These are phyloP conservation scores for Colletotrichum melonis DNA, from an alignment of 2,329 filamentous ascomycete species.

Conservation along the genomic window DNA sequence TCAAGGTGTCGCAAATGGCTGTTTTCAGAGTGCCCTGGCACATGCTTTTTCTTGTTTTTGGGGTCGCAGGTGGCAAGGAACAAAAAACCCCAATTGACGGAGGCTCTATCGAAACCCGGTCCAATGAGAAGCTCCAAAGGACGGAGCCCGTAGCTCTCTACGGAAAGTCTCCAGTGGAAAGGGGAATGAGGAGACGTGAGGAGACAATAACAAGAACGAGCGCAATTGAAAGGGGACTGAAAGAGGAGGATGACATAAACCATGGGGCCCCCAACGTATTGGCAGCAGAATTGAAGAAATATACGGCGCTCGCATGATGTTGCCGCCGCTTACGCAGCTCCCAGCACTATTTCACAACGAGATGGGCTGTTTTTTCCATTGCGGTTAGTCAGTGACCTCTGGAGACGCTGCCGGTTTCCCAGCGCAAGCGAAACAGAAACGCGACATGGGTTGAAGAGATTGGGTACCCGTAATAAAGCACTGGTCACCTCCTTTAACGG, in stretches of 20 bases:
- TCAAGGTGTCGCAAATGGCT: not conserved
- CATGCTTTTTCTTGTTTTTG: not conserved
- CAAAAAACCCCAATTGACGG: not conserved
- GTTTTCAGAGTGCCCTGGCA: not conserved
- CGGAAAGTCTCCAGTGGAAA: not conserved
- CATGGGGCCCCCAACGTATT: not conserved
- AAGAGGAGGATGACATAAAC: not conserved
- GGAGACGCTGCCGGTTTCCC: not conserved
- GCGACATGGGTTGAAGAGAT: conserved; percentile 12
- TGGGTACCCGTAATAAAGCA: conserved; percentile 14
- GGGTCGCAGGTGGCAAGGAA: not conserved
- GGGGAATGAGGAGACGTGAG: not conserved
- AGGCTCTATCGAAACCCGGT: not conserved
- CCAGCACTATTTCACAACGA: not conserved
- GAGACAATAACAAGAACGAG: not conserved
- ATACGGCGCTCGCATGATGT: not conserved
- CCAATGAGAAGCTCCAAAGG: not conserved
- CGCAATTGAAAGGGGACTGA: not conserved
- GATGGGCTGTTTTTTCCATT: not conserved
- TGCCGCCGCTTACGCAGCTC: not conserved
- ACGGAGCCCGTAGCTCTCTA: not conserved
- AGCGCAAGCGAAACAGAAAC: conserved; percentile 6
- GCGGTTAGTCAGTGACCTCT: not conserved
- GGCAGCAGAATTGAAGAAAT: not conserved
- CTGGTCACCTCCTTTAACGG: conserved; percentile 8